Evolutionary conservation across 768 basidiomycete genomes (phyloP).

Genomic region (Mrakia frigida): DNA sequence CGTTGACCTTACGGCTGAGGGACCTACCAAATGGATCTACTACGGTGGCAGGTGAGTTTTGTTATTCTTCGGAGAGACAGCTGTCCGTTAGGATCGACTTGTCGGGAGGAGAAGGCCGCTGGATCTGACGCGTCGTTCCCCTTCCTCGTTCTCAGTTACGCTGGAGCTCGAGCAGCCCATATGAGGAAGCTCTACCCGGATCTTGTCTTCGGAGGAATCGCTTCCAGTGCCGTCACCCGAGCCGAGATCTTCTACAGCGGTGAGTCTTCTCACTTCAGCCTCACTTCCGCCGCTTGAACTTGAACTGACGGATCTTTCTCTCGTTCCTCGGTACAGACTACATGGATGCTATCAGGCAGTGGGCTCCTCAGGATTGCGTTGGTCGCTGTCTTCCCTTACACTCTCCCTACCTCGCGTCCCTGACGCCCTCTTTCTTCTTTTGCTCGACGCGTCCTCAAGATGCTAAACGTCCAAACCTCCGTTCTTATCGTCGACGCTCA

Average conservation of each 20-base stretch:
- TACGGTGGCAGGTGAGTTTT: constrained; percentile 64
- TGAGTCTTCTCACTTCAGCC: not conserved
- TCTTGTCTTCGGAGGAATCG: constrained; percentile 30
- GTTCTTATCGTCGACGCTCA: constrained; percentile 37
- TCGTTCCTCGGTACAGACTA: constrained; percentile 58
- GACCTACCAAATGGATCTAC: constrained; percentile 49
- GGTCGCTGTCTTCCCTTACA: not conserved
- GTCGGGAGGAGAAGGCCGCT: not conserved
- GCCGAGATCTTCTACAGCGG: constrained; percentile 63
- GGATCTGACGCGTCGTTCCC: not conserved
- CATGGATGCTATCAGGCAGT: constrained; percentile 66
- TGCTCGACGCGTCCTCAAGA: constrained; percentile 38
- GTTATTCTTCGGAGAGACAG: too few relatives aligned
- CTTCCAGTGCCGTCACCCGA: constrained; percentile 66
- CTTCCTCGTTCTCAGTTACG: constrained; percentile 49
- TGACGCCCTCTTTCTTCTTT: not conserved
- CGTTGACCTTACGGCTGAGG: constrained; percentile 9
- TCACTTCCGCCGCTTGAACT: not conserved
- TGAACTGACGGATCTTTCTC: not conserved
- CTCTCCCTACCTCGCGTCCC: not conserved
- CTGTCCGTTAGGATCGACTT: too few relatives aligned
- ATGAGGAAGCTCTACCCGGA: constrained; percentile 52
- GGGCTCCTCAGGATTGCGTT: constrained; percentile 51
- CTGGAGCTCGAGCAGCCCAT: constrained; percentile 87
- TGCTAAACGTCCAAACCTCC: constrained; percentile 34